Evolutionary conservation across 345 rosid species (phyloP), one percentile per base, ranked within the genome.

Genomic region (Populus deltoides): DNA sequence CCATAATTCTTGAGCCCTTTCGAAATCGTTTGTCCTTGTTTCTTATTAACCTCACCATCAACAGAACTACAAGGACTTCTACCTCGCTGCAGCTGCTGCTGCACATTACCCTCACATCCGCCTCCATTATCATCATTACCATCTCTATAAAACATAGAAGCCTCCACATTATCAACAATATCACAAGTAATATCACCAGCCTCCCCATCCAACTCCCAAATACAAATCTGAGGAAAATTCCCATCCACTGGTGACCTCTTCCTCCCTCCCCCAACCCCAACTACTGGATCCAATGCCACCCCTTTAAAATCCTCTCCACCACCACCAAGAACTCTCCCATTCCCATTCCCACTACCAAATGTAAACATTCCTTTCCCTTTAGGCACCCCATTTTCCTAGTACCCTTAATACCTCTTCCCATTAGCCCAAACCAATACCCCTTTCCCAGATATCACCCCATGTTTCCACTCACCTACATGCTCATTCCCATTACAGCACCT

Each of bases 141-240:
- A 8, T 91, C 92, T 73, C 86, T 77, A 29, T 84, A 91, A 29
- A 91, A 81, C 88, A 89, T 83, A 0, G 93, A 88, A 17, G 76
- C 95, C 80, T 86, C 88, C 73, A 90, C 89, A 87, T 89, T 92
- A 76, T 93, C 94, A 70, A 96, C 85, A 16, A 97, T 92, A 71
- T 97, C 99, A 74, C 99, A 97, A 20, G 99, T 97, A n/a, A 97
- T 97, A 82, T 97, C 89, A 13, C 82, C 83, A 17, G 84, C 85
- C 71, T 78, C 85, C 0, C 88, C 93, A 74, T 88, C 90, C 76
- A 84, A 76, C 22, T 86, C 92, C 65, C 90, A 86, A 9, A 76
- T 79, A 66, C 99, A 97, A 49, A 97, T 94, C 83, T 94, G 86
- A 0, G 98, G 97, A 38, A 88, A 87, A 76, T 83, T 83, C 0